A percentile compares a stretch with the other conserved stretches of the same genome.
Evolutionary conservation across 768 basidiomycete genomes (phyloP).

Genomic region (Stropharia rugosoannulata): DNA sequence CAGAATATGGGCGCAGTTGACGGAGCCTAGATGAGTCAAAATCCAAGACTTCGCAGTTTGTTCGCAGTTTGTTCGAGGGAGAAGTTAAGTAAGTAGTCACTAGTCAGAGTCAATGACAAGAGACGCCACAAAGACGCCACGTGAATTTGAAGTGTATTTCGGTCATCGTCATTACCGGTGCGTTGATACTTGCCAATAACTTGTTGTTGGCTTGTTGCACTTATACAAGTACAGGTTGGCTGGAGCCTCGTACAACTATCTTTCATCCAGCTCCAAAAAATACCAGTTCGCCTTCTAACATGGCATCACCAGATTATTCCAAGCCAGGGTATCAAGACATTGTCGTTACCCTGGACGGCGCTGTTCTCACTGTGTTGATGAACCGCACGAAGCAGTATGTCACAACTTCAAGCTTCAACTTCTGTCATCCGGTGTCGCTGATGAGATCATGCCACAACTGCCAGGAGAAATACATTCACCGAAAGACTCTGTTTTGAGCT

Average conservation of each 20-base stretch:
- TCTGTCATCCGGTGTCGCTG: not conserved
- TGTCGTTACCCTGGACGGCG: conserved; percentile 39
- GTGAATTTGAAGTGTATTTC: no score
- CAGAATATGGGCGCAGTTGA: not conserved
- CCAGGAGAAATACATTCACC: conserved; percentile 47
- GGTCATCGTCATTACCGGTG: no score
- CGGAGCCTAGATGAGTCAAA: no score
- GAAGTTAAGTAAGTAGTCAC: no score
- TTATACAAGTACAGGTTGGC: no score
- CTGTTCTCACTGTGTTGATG: conserved; percentile 41
- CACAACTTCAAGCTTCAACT: not conserved
- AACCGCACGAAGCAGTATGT: conserved; percentile 49
- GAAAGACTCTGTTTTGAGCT: conserved; percentile 34
- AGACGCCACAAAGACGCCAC: no score
- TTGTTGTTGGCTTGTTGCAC: no score
- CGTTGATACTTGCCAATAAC: no score
- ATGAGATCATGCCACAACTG: not conserved
- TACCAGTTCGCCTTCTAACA: conserved; percentile 4
- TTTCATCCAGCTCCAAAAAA: not conserved
- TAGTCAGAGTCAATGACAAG: no score
- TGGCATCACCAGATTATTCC: conserved; percentile 33
- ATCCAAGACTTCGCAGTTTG: no score
- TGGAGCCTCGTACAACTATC: not conserved
- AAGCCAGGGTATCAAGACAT: conserved; percentile 40
- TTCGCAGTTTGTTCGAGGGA: no score